phyloP scores from a whole-genome alignment of 2,329 filamentous ascomycete species.

The Talaromyces rugulosus region DNA sequence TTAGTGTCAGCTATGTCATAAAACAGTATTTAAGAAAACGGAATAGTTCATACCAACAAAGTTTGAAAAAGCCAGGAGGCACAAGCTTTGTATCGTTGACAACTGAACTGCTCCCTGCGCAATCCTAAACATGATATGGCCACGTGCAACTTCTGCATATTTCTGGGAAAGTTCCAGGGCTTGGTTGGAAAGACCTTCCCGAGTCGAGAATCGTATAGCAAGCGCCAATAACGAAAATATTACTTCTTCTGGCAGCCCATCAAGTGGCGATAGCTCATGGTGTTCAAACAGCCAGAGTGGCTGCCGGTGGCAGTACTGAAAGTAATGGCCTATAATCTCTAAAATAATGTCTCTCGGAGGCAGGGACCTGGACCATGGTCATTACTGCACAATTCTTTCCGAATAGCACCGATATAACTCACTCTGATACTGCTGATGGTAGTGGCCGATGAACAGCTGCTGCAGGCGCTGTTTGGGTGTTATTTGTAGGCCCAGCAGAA shows the following conservation, averaged over 20 bases:
- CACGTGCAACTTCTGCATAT: conserved; percentile 16
- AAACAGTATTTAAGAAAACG: background rate
- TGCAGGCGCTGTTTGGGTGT: background rate
- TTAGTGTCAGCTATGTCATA: background rate
- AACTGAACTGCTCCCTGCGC: conserved; percentile 16
- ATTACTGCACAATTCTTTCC: background rate
- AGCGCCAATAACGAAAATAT: conserved; percentile 17
- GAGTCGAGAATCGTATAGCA: conserved; percentile 15
- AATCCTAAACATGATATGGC: conserved; percentile 19
- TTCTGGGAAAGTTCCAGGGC: conserved; percentile 12
- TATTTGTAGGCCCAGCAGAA: background rate
- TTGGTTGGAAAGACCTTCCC: conserved; percentile 12
- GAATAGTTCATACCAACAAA: conserved; percentile 14
- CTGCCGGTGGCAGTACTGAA: conserved; percentile 20
- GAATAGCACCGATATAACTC: background rate
- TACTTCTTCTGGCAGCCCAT: conserved; percentile 15
- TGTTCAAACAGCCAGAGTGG: conserved; percentile 21
- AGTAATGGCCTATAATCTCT: conserved; percentile 16
- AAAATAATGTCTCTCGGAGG: conserved; percentile 11
- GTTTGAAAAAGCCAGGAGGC: conserved; percentile 18
- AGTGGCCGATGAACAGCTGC: background rate
- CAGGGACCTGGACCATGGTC: background rate
- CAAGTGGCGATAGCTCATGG: conserved; percentile 14
- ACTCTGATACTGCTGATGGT: background rate
- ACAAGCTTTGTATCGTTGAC: conserved; percentile 21